Evolutionary conservation across 2,329 filamentous ascomycete genomes (phyloP), one percentile per base, ranked within the genome.

Genomic region (Trichophyton benhamiae): DNA sequence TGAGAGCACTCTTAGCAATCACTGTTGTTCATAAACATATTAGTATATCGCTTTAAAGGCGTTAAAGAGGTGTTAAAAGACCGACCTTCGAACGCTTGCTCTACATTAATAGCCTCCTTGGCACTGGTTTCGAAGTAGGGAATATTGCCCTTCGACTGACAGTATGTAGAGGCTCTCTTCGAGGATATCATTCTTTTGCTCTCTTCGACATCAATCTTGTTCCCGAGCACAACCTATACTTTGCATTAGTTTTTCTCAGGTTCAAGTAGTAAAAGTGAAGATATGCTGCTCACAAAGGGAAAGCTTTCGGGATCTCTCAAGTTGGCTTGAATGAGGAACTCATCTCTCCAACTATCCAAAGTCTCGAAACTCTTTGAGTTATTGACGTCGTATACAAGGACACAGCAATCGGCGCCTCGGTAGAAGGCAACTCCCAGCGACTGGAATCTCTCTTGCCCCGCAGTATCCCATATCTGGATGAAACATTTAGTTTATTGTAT

Each of bases 341-440:
- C 94, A 72, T 99, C 94, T 71, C 94, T 83, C 94, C 94, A 99
- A 77, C 91, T 96, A 75, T 99, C 94, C 63, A 99, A 83, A 13
- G 92, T 95, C 74, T 99, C 94, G 75, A 99, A 99, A 75, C 91
- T 96, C 84, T 99, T 99, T 65, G 91, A 88, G 76, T 96, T 97
- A 80, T 99, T 99, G 72, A 99, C 96, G 78, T 99, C 94, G 78
- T 99, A 99, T 67, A 99, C 94, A 57, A 99, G 91, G 33, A 99
- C 92, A 63, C 94, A 95, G 78, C 94, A 97, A 83, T 99, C 97
- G 68, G 95, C 95, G 75, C 99, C 99, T 71, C 95, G 83, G 80
- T 99, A 99, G 82, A 99, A 99, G 91, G 99, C 97, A 70, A 94
- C 94, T 36, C 94, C 94, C 68, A 99, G 82, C 11, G 94, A 97